Conservation (phyloP, 768 basidiomycete species). For the Melanogaster broomeanus region DNA sequence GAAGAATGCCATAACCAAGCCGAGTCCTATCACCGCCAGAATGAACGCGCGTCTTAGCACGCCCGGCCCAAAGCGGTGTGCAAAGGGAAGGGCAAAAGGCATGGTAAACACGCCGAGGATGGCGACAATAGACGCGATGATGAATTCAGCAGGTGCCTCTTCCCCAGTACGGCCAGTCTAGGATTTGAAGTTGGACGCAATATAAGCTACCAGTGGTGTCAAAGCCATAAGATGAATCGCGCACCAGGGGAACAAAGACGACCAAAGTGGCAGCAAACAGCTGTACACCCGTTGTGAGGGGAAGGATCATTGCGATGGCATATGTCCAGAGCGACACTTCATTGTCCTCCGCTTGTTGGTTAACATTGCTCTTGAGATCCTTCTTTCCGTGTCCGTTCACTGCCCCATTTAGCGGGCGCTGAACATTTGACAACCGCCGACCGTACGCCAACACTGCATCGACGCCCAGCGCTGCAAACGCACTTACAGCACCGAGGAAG, state of each 20-base stretch:
- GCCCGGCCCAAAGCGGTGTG: slow-evolving; percentile 63
- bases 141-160: slow-evolving; percentile 84
- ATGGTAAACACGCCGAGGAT: slow-evolving; percentile 55
- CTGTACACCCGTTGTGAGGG: slow-evolving; percentile 58
- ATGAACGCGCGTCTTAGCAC: slow-evolving; percentile 43
- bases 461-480: slow-evolving; percentile 56
- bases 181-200: slow-evolving; percentile 2
- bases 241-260: slow-evolving; percentile 87
- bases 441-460: slow-evolving; percentile 42
- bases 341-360: slow-evolving; percentile 20
- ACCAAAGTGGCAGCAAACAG: slow-evolving; percentile 65
- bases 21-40: slow-evolving; percentile 46
- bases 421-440: slow-evolving; percentile 17
- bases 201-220: neutral
- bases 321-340: slow-evolving; percentile 63
- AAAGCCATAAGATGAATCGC: slow-evolving; percentile 15
- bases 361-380: neutral
- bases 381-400: neutral
- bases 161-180: slow-evolving; percentile 83
- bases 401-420: neutral
- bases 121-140: slow-evolving; percentile 79
- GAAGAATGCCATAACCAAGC: slow-evolving; percentile 61
- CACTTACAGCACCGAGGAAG: slow-evolving; percentile 59
- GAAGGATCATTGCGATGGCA: slow-evolving; percentile 55
- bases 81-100: slow-evolving; percentile 68